These are phyloP conservation scores for Eutypella sp. DNA, from an alignment of 2,329 filamentous ascomycete genomes.

Conservation along the genomic window DNA sequence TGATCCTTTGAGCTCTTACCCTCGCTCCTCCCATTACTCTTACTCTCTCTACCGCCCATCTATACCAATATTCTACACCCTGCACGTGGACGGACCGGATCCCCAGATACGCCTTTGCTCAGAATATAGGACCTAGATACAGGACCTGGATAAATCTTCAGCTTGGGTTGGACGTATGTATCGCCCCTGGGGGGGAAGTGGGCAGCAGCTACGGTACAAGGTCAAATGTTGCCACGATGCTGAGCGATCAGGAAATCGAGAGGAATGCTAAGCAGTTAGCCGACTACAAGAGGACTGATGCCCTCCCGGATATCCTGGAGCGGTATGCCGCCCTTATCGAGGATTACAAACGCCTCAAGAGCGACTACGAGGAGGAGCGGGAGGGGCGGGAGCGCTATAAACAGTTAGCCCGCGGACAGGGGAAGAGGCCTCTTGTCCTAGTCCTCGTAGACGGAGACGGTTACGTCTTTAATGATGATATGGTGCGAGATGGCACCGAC, in stretches of 20 bases:
- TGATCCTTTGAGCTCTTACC: too few relatives aligned
- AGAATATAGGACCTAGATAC: too few relatives aligned
- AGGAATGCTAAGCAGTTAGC: slow-evolving; percentile 24
- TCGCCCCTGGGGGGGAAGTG: neutral
- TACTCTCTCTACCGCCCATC: too few relatives aligned
- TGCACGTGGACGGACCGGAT: too few relatives aligned
- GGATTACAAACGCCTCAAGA: slow-evolving; percentile 50
- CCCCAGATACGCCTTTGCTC: too few relatives aligned
- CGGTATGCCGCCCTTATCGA: slow-evolving; percentile 39
- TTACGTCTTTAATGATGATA: slow-evolving; percentile 49
- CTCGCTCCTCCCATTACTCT: too few relatives aligned
- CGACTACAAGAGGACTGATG: slow-evolving; percentile 23
- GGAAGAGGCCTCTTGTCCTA: slow-evolving; percentile 54
- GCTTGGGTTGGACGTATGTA: neutral
- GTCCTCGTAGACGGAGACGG: slow-evolving; percentile 60
- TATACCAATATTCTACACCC: too few relatives aligned
- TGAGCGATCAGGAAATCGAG: slow-evolving; percentile 24
- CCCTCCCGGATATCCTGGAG: slow-evolving; percentile 26
- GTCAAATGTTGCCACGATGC: slow-evolving; percentile 10
- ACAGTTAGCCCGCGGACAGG: slow-evolving; percentile 41
- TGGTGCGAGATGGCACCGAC: slow-evolving; percentile 41
- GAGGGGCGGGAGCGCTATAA: slow-evolving; percentile 51
- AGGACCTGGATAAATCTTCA: too few relatives aligned
- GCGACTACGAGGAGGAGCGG: slow-evolving; percentile 52
- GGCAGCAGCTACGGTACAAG: neutral